phyloP scores from a whole-genome alignment of 2,329 filamentous ascomycete species.

The Diaporthe vexans region DNA sequence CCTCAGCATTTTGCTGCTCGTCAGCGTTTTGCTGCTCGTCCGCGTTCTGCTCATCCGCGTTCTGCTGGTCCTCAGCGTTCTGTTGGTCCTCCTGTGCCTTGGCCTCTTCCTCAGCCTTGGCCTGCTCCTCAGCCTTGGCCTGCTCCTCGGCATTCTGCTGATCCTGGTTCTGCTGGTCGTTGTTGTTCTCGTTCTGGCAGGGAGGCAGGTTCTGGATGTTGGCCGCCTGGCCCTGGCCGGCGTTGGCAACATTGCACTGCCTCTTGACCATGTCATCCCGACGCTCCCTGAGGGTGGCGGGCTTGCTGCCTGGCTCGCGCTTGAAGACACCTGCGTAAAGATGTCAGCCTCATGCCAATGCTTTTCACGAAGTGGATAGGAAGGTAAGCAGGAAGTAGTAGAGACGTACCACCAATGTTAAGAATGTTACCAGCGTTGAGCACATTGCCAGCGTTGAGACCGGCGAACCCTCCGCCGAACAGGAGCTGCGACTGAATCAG shows the following conservation, averaged over 20 bases:
- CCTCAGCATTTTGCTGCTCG: background rate
- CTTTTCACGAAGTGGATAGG: no score
- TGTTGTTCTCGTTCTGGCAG: slow-evolving; percentile 11
- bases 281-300: slow-evolving; percentile 46
- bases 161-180: background rate
- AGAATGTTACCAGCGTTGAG: no score
- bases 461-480: slow-evolving; percentile 37
- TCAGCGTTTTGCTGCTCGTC: background rate
- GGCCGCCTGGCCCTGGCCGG: background rate
- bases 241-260: slow-evolving; percentile 43
- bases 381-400: background rate
- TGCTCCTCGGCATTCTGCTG: slow-evolving; percentile 3
- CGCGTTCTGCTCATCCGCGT: background rate
- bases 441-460: slow-evolving; percentile 36
- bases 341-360: slow-evolving; percentile 32
- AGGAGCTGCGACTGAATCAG: slow-evolving; percentile 48
- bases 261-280: slow-evolving; percentile 46
- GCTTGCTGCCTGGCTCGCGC: slow-evolving; percentile 47
- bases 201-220: slow-evolving; percentile 30
- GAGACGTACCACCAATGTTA: no score
- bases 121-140: background rate
- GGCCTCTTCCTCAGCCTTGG: background rate
- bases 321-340: slow-evolving; percentile 48
- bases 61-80: background rate
- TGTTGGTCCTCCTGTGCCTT: background rate